Conservation (phyloP, 768 basidiomycete species). For the Serendipita sp. region DNA sequence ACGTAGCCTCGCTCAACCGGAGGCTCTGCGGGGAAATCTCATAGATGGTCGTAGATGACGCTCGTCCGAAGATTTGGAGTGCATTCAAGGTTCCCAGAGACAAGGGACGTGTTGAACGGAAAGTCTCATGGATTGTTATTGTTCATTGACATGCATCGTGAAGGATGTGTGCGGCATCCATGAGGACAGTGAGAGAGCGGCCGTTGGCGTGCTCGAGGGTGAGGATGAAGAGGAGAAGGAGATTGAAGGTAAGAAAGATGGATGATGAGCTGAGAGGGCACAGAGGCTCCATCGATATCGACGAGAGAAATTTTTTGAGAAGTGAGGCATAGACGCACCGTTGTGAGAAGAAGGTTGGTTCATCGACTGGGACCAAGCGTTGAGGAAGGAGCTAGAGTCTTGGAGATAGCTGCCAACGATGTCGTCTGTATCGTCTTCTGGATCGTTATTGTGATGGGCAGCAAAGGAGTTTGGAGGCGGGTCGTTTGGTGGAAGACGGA, state of each 20-base stretch:
- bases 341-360: neutral
- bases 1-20: too few species aligned
- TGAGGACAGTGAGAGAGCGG: neutral
- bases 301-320: neutral
- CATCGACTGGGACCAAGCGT: slow-evolving; percentile 3
- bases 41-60: too few species aligned
- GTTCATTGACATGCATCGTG: too few species aligned
- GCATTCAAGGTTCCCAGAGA: too few species aligned
- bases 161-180: neutral
- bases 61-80: too few species aligned
- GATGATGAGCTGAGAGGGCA: neutral
- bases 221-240: neutral
- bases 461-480: neutral
- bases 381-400: neutral
- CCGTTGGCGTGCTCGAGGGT: neutral
- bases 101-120: too few species aligned
- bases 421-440: neutral
- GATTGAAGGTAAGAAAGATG: neutral
- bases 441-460: neutral
- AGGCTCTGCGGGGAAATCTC: too few species aligned
- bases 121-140: too few species aligned
- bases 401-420: slow-evolving; percentile 3
- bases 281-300: neutral
- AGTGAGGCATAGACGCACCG: neutral
- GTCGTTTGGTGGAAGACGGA: too few species aligned